These are phyloP conservation scores for Metschnikowia colocasiae DNA, from an alignment of 805 yeast genomes.

Conservation along the genomic window DNA sequence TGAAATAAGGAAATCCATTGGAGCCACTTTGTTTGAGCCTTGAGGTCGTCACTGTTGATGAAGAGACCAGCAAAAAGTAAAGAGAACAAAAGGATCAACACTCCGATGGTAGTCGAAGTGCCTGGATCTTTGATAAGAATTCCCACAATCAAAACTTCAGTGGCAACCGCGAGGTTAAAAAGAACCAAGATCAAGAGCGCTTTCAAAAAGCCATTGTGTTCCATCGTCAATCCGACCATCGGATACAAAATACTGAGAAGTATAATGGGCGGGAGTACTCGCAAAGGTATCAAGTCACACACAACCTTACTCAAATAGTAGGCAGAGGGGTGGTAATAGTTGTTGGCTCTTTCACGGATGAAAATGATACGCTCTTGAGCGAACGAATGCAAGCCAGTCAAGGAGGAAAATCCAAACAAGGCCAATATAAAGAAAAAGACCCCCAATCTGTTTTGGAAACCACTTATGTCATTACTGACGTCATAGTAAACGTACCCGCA, in stretches of 20 bases:
- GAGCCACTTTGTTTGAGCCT: slow-evolving; percentile 59
- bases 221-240: slow-evolving; percentile 80
- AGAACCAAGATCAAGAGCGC: slow-evolving; percentile 67
- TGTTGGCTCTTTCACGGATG: slow-evolving; percentile 89
- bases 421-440: slow-evolving; percentile 87
- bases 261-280: slow-evolving; percentile 89
- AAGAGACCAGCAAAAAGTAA: slow-evolving; percentile 91
- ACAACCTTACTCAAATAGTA: slow-evolving; percentile 81
- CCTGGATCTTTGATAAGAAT: slow-evolving; percentile 85
- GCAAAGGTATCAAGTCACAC: slow-evolving; percentile 88
- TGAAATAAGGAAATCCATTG: slow-evolving; percentile 89
- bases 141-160: slow-evolving; percentile 84
- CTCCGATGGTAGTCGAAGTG: slow-evolving; percentile 86
- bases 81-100: slow-evolving; percentile 76
- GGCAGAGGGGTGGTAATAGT: slow-evolving; percentile 84
- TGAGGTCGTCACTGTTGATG: slow-evolving; percentile 68
- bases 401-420: slow-evolving; percentile 88
- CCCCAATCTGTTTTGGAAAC: slow-evolving; percentile 94
- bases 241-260: slow-evolving; percentile 83
- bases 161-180: slow-evolving; percentile 82
- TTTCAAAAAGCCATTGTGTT: slow-evolving; percentile 66
- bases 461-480: slow-evolving; percentile 84
- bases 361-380: slow-evolving; percentile 85
- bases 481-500: slow-evolving; percentile 84
- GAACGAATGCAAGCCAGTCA: slow-evolving; percentile 88